These are phyloP conservation scores for Flaveria floridana DNA, from an alignment of 140 eudicot species.

Conservation along the genomic window DNA sequence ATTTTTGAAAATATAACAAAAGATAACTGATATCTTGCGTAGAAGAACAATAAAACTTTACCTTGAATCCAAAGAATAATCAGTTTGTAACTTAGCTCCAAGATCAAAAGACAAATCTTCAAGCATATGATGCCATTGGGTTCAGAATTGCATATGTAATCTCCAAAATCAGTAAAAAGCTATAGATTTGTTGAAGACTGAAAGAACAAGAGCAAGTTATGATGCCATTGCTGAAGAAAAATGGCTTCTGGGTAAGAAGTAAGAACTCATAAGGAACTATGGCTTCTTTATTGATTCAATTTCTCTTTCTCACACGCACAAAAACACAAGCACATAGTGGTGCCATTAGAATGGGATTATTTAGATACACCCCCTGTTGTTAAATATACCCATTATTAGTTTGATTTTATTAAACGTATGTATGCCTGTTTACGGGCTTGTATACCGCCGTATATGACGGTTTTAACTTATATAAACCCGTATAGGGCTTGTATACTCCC, in stretches of 20 bases:
- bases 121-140: constrained; percentile 17
- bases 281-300: constrained; percentile 14
- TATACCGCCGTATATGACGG: no score
- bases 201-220: not conserved
- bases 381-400: no score
- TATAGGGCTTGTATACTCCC: no score
- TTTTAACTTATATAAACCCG: no score
- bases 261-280: constrained; percentile 6
- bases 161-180: not conserved
- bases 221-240: constrained; percentile 22
- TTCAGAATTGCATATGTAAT: not conserved
- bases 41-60: not conserved
- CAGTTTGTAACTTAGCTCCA: constrained; percentile 6
- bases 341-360: not conserved
- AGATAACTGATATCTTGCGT: no score
- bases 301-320: not conserved
- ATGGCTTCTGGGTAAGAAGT: constrained; percentile 17
- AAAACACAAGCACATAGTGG: constrained; percentile 29
- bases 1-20: not conserved
- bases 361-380: no score
- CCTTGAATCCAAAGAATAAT: constrained; percentile 9
- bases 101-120: not conserved
- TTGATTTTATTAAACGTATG: no score
- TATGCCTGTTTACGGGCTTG: no score
- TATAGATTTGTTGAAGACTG: not conserved